Evolutionary conservation across 2,329 filamentous ascomycete genomes (phyloP).

Genomic region (Rhynchosporium graminicola): DNA sequence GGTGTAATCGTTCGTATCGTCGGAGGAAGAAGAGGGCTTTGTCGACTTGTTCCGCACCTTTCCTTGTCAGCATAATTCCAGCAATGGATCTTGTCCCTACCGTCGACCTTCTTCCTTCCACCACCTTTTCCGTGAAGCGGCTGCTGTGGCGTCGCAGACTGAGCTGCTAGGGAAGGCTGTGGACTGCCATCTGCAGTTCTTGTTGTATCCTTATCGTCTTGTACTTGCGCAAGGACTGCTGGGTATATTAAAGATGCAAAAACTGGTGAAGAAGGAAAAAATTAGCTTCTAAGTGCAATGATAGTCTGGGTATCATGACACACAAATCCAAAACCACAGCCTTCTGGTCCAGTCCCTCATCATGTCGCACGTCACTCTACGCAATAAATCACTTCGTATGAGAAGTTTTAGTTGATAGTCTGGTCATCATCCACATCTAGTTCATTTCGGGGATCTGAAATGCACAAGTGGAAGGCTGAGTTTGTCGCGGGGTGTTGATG

Average conservation of each 20-base stretch:
- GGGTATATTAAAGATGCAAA: conserved; percentile 34
- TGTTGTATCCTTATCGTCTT: conserved; percentile 29
- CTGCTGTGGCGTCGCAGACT: conserved; percentile 34
- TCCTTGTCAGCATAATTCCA: conserved; percentile 26
- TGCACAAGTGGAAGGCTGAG: conserved; percentile 4
- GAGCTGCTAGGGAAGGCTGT: conserved; percentile 34
- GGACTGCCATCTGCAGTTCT: conserved; percentile 31
- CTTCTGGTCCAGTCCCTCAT: conserved; percentile 39
- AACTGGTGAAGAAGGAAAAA: conserved; percentile 26
- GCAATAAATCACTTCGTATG: conserved; percentile 33
- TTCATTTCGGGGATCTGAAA: conserved; percentile 21
- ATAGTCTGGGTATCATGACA: conserved; percentile 20
- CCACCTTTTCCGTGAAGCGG: conserved; percentile 32
- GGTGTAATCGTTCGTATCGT: conserved; percentile 37
- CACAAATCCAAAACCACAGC: conserved; percentile 41
- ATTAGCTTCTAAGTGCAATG: conserved; percentile 13
- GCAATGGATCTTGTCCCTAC: conserved; percentile 24
- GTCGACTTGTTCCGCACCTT: conserved; percentile 40
- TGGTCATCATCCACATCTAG: conserved; percentile 35
- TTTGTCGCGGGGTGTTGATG: conserved; percentile 15
- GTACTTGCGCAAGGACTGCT: conserved; percentile 28
- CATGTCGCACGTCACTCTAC: conserved; percentile 25
- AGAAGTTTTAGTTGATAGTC: conserved; percentile 28
- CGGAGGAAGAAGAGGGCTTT: conserved; percentile 42
- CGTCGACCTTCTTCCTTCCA: conserved; percentile 30